phyloP scores from a whole-genome alignment of 2,329 filamentous ascomycete species.

The Colletotrichum endophyticum region DNA sequence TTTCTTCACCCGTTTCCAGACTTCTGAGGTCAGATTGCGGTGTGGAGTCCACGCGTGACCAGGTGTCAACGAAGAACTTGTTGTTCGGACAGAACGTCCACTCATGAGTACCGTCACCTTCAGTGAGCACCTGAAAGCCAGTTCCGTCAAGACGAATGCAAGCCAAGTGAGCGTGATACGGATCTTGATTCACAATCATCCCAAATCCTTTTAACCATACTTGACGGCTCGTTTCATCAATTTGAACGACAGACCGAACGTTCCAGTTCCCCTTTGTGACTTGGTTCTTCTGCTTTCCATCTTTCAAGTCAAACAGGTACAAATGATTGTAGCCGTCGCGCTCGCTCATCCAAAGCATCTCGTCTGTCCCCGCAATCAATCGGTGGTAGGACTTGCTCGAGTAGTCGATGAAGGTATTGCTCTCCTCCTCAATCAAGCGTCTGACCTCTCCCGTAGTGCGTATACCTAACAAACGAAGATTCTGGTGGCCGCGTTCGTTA shows the following conservation, averaged over 20 bases:
- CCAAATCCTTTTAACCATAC: slow-evolving; percentile 21
- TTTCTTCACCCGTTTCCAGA: neutral
- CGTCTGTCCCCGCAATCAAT: neutral
- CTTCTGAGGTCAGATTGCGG: neutral
- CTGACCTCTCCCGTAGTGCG: slow-evolving; percentile 18
- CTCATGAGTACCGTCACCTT: slow-evolving; percentile 30
- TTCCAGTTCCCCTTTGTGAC: slow-evolving; percentile 31
- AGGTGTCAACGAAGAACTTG: neutral
- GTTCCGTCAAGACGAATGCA: slow-evolving; percentile 30
- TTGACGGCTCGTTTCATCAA: neutral
- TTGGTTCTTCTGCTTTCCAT: slow-evolving; percentile 12
- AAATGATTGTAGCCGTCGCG: slow-evolving; percentile 32
- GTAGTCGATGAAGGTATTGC: slow-evolving; percentile 26
- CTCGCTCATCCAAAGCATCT: slow-evolving; percentile 33
- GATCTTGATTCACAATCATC: slow-evolving; percentile 25
- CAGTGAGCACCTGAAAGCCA: slow-evolving; percentile 26
- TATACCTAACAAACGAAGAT: slow-evolving; percentile 24
- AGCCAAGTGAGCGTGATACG: slow-evolving; percentile 28
- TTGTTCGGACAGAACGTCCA: slow-evolving; percentile 25
- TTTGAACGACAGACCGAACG: neutral
- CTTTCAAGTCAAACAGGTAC: slow-evolving; percentile 26
- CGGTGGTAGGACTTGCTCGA: slow-evolving; percentile 2
- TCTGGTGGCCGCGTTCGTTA: slow-evolving; percentile 32
- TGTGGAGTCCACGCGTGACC: neutral
- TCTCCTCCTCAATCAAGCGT: slow-evolving; percentile 26